Conservation (phyloP, 306 rosid species). For the Pyrus betulifolia region DNA sequence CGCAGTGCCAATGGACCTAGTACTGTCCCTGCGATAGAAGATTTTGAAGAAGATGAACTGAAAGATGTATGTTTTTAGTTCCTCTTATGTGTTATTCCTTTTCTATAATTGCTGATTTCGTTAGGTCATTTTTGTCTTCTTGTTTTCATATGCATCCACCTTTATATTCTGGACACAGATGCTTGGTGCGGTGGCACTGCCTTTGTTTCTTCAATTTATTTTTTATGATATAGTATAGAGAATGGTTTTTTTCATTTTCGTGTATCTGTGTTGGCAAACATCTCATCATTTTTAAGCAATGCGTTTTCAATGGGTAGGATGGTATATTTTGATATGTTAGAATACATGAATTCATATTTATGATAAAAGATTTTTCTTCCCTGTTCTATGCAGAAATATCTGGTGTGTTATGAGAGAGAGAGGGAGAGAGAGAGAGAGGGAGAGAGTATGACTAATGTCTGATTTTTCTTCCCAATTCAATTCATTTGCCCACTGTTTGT, state of each 20-base stretch:
- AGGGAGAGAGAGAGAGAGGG: neutral
- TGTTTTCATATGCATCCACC: neutral
- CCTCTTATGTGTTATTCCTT: neutral
- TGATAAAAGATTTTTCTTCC: neutral
- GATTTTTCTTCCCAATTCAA: neutral
- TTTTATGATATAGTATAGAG: neutral
- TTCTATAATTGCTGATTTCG: neutral
- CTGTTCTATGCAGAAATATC: neutral
- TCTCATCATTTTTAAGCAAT: neutral
- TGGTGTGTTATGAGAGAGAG: neutral
- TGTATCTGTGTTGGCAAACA: neutral
- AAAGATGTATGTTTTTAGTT: conserved; percentile 43
- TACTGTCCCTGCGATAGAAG: conserved; percentile 61
- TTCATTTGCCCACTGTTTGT: neutral
- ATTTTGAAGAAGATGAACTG: conserved; percentile 69
- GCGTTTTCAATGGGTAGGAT: neutral
- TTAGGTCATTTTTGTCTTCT: neutral
- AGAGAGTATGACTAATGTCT: neutral
- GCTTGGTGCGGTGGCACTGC: neutral
- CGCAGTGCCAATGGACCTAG: conserved; percentile 45
- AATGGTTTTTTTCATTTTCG: neutral
- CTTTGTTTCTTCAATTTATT: neutral
- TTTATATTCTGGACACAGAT: neutral
- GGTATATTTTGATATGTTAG: neutral
- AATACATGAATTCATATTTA: neutral